Percentiles rank a stretch among this genome's conserved stretches.
phyloP scores from a whole-genome alignment of 441 rosid species.

The Raphanus hybrid region DNA sequence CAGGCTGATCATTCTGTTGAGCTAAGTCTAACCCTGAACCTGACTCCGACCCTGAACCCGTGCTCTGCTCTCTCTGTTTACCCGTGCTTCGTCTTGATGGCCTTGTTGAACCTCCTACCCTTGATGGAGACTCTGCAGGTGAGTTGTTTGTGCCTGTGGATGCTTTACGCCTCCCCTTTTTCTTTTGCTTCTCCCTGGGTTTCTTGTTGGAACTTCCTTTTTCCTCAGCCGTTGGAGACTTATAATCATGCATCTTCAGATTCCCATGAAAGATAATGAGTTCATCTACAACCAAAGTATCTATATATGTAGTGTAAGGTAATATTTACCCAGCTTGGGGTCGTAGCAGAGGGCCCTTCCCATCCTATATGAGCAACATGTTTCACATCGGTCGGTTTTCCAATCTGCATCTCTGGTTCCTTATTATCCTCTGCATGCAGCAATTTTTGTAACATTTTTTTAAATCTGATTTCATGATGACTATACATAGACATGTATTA shows the following conservation, averaged over 20 bases:
- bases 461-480: constrained; percentile 7
- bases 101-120: constrained; percentile 36
- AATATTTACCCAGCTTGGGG: constrained; percentile 81
- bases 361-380: constrained; percentile 99
- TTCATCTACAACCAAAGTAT: neutral
- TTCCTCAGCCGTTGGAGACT: constrained; percentile 22
- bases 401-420: constrained; percentile 89
- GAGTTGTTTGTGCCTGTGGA: constrained; percentile 38
- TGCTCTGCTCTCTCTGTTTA: constrained; percentile 39
- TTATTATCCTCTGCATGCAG: constrained; percentile 77
- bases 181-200: constrained; percentile 16
- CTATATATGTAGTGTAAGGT: neutral
- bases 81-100: constrained; percentile 36
- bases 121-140: constrained; percentile 37
- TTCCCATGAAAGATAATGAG: constrained; percentile 1
- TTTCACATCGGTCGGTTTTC: constrained; percentile 94
- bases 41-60: constrained; percentile 30
- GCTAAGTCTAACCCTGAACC: constrained; percentile 31
- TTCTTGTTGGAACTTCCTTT: constrained; percentile 38
- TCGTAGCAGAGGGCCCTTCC: constrained; percentile 78
- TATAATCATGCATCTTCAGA: constrained; percentile 39
- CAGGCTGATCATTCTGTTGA: constrained; percentile 18
- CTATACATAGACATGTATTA: neutral
- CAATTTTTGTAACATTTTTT: constrained; percentile 4
- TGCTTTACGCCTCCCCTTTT: constrained; percentile 40